Conservation (phyloP, 306 rosid species). For the Dryas alaskensis region DNA sequence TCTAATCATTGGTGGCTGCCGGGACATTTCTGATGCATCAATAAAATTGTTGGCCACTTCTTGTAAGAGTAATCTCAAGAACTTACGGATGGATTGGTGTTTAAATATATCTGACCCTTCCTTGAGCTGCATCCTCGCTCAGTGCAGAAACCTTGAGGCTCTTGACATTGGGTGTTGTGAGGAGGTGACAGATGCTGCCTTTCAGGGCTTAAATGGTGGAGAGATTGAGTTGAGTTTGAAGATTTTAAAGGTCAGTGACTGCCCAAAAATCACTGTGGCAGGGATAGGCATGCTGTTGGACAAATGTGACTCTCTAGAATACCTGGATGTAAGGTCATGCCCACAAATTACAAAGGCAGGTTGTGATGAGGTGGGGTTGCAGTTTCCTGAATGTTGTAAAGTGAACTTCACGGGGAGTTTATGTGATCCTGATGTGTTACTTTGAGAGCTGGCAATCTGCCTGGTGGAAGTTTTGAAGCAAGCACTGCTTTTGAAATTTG, state of each 20-base stretch:
- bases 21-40: conserved; percentile 62
- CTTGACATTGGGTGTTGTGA: conserved; percentile 90
- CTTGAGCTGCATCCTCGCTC: conserved; percentile 56
- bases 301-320: conserved; percentile 59
- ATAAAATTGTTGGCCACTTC: conserved; percentile 57
- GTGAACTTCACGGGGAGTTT: conserved; percentile 75
- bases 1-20: conserved; percentile 80
- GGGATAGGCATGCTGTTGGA: conserved; percentile 64
- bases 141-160: conserved; percentile 70
- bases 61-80: conserved; percentile 60
- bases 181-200: conserved; percentile 86
- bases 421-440: conserved; percentile 48
- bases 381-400: conserved; percentile 63
- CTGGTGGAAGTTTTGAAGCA: too few species aligned
- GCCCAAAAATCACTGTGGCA: conserved; percentile 75
- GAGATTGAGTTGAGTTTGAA: conserved; percentile 56
- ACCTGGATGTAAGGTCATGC: conserved; percentile 88
- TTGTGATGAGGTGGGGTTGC: conserved; percentile 73
- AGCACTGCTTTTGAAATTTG: too few species aligned
- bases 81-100: conserved; percentile 96
- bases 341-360: conserved; percentile 69
- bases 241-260: conserved; percentile 71
- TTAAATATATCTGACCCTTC: conserved; percentile 68
- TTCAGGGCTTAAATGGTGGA: conserved; percentile 46
- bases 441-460: conserved; percentile 30